These are phyloP conservation scores for Przewalskia tangutica DNA, from an alignment of 257 asterid genomes.

Conservation along the genomic window DNA sequence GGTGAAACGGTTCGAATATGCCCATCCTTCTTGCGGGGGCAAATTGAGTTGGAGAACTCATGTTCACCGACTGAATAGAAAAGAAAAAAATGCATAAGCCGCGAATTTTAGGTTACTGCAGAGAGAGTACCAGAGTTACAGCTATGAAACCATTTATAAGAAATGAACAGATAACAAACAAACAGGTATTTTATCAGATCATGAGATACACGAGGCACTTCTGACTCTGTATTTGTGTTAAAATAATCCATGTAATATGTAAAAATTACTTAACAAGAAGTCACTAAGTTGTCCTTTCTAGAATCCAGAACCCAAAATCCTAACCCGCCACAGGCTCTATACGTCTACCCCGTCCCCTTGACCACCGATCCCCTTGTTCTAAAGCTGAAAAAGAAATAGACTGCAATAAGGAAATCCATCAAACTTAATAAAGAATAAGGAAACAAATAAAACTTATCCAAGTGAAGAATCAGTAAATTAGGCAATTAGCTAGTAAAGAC, in stretches of 20 bases:
- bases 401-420: background rate
- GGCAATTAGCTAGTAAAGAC: background rate
- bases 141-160: background rate
- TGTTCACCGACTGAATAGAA: slow-evolving; percentile 21
- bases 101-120: background rate
- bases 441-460: background rate
- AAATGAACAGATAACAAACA: background rate
- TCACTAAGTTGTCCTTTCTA: too few relatives aligned
- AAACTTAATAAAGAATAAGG: background rate
- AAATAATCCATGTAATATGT: too few relatives aligned
- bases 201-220: background rate
- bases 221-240: too few relatives aligned
- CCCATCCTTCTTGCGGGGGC: slow-evolving; percentile 63
- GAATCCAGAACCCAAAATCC: too few relatives aligned
- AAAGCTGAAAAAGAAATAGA: background rate
- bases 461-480: background rate
- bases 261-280: too few relatives aligned
- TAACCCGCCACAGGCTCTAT: too few relatives aligned
- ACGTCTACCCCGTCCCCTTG: background rate
- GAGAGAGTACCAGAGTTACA: background rate
- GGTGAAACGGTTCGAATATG: slow-evolving; percentile 56
- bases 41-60: slow-evolving; percentile 67
- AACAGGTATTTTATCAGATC: background rate
- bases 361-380: background rate
- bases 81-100: background rate